phyloP scores from a whole-genome alignment of 2,329 filamentous ascomycete species.

The Knufia petricola region DNA sequence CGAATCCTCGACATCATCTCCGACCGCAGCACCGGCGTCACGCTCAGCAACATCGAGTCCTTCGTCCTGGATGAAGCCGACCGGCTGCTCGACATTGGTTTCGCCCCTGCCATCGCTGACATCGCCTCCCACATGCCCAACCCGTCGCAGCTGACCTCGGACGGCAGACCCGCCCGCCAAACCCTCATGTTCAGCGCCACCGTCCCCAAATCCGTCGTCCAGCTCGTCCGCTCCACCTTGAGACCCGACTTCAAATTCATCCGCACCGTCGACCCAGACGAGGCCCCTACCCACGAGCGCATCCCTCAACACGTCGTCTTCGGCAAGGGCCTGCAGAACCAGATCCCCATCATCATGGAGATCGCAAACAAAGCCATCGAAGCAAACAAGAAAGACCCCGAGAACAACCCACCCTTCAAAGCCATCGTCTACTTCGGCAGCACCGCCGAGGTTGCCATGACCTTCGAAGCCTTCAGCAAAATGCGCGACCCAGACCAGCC shows the following conservation, averaged over 20 bases:
- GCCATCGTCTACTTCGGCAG: conserved; percentile 89
- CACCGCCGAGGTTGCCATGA: conserved; percentile 62
- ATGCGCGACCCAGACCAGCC: conserved; percentile 36
- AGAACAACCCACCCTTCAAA: conserved; percentile 62
- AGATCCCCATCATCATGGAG: conserved; percentile 68
- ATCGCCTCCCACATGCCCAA: conserved; percentile 42
- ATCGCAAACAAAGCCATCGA: conserved; percentile 50
- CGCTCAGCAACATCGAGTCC: conserved; percentile 39
- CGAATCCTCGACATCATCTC: conserved; percentile 40
- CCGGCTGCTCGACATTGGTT: conserved; percentile 56
- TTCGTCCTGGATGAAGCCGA: conserved; percentile 53
- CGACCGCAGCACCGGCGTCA: conserved; percentile 33
- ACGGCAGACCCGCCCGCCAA: conserved; percentile 56
- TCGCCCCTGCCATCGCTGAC: conserved; percentile 43
- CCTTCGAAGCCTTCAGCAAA: conserved; percentile 48
- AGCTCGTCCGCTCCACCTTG: conserved; percentile 67
- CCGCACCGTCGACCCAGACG: conserved; percentile 74
- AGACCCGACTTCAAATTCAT: conserved; percentile 80
- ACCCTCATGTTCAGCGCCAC: conserved; percentile 95
- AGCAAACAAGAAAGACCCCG: conserved; percentile 29
- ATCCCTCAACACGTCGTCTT: conserved; percentile 71
- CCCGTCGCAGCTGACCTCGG: background rate
- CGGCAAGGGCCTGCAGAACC: conserved; percentile 61
- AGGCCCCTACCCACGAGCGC: conserved; percentile 69
- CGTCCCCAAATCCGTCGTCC: conserved; percentile 71